Evolutionary conservation across 176 grass and related monocot species (phyloP), one percentile per base, ranked within the genome.

Genomic region (Rhynchospora breviuscula): DNA sequence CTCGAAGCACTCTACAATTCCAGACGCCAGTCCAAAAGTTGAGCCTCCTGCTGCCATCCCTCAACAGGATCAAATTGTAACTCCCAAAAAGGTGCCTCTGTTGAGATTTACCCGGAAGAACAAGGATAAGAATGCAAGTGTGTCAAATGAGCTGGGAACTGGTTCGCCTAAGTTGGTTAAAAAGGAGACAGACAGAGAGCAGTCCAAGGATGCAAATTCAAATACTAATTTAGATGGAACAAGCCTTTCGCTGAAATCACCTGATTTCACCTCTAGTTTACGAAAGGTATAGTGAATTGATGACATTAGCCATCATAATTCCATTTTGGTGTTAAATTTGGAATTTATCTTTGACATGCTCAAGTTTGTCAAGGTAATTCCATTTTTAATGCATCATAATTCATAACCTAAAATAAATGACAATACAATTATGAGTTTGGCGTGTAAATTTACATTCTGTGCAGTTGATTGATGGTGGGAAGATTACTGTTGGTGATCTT

Each of bases 101-200:
- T 88, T 99, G 56, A 91, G 88, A 81, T 93, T 99, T 60, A 95
- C 96, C 75, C 89, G 93, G 15, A 99, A 93, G 79, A 93, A 90
- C 81, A 99, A 91, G 82, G 86, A 91, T 65, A 92, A 66, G 46
- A 79, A 84, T 85, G 43, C 77, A 78, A 89, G 69, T 70, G 82
- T 40, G 56, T 81, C 79, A 19, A 69, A 88, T 90, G 91, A 88
- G 87, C 79, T 69, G 17, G 46, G 44, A 75, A 85, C 43, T 59
- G 90, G 80, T 82, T 87, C 87, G 43, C 82, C 84, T 86, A 90
- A 89, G 76, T 63, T 87, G 63, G 72, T 72, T 52, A 88, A 84
- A 89, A 81, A 88, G 51, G 91, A 90, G 61, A 88, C 81, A 8
- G 85, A 88, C 87, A 43, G 85, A 85, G 86, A 87, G 67, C 63